Evolutionary conservation across 1,284 basidiomycete species (phyloP), one percentile per base, ranked within the genome.

Genomic region (Fomitopsis schrenkii): DNA sequence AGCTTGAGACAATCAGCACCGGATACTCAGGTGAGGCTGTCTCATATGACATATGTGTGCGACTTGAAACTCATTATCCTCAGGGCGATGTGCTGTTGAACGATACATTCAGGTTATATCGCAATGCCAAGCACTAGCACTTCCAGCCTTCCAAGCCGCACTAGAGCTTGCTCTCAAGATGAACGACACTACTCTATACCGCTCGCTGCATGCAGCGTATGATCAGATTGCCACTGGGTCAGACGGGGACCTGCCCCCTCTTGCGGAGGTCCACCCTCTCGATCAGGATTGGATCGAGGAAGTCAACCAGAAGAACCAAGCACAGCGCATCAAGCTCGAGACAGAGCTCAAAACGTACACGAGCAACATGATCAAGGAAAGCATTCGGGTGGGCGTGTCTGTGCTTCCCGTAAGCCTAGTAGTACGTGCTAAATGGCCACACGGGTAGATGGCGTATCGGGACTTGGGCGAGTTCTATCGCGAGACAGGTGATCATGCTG

Each of bases 351-450:
- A 94, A 82, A 91, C 90, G 15, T 95, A 95, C 70, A 82, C 87
- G 63, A 93, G 91, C 69, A 96, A 95, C 71, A 88, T 95, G 84
- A 95, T 96, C 78, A 95, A 95, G 74, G 95, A 97, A 80, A 94
- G 93, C 79, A 94, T 95, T 68, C 81, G 94, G 66, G 92, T 94
- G 67, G 57, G 87, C 77, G 15, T 22, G 17, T 33, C 19, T 50
- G 30, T 41, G 33, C 45, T 15, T 54, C 17, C 38, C 36, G 10
- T 28, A 28, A n/a, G 22, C 33, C 36, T 15, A 36, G 44, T 36
- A 17, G 44, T 41, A 17, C 55, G 9, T 33, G 35, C 38, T 36
- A 6, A 59, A 15, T 26, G 22, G 6, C 15, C 14, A 30, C 17
- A 53, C 35, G 40, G 14, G 33, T 57, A 72, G 61, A 93, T 95